A percentile compares a stretch with the other conserved stretches of the same genome.
These are phyloP conservation scores for Aspergillus pseudoterreus DNA, from an alignment of 2,329 filamentous ascomycete species.

Conservation along the genomic window DNA sequence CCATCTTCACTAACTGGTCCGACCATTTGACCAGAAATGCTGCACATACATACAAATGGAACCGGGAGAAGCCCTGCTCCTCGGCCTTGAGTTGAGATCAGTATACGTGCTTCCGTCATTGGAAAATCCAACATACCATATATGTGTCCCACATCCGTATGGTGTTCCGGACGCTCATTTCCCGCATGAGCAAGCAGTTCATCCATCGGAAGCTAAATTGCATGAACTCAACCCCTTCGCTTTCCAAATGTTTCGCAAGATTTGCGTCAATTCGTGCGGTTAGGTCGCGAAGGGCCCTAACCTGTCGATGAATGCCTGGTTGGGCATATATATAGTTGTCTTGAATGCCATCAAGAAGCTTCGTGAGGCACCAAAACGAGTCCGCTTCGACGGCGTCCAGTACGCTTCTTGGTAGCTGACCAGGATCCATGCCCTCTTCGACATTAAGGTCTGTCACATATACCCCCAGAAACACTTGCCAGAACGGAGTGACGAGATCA, in stretches of 20 bases:
- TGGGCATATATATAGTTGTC: conserved; percentile 99
- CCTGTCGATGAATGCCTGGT: conserved; percentile 92
- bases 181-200: conserved; percentile 97
- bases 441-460: conserved; percentile 95
- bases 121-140: conserved; percentile 57
- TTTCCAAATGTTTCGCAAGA: conserved; percentile 83
- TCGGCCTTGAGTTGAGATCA: conserved; percentile 64
- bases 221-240: conserved; percentile 93
- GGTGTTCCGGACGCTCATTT: conserved; percentile 93
- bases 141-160: conserved; percentile 99
- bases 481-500: conserved; percentile 94
- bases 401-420: conserved; percentile 83
- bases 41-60: conserved; percentile 96
- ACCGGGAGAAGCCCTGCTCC: conserved; percentile 96
- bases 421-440: conserved; percentile 93
- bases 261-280: conserved; percentile 83
- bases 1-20: conserved; percentile 90
- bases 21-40: conserved; percentile 99
- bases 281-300: conserved; percentile 80
- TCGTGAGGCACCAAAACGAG: conserved; percentile 97
- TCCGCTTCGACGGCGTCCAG: conserved; percentile 96
- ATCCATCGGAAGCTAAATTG: conserved; percentile 99
- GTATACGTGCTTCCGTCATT: conserved; percentile 2
- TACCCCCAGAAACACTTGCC: conserved; percentile 91
- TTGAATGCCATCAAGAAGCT: conserved; percentile 96